Conservation (phyloP, 2,329 filamentous ascomycete species). For the Penicillium aurantiogriseum region DNA sequence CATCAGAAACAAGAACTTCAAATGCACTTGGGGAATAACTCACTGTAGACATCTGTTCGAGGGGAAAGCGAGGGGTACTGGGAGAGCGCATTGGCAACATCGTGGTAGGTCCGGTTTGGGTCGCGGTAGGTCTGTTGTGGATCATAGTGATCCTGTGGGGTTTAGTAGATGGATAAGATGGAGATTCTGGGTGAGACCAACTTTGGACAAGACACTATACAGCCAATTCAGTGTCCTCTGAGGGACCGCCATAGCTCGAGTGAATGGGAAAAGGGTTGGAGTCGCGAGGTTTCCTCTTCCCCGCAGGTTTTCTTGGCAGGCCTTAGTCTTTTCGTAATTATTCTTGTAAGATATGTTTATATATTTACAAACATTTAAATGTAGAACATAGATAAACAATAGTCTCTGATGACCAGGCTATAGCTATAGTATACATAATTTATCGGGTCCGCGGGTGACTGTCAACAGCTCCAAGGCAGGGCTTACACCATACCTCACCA, state of each 20-base stretch:
- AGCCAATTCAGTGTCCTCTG: slow-evolving; percentile 94
- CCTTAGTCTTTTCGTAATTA: not conserved
- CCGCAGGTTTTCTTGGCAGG: slow-evolving; percentile 14
- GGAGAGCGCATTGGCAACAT: slow-evolving; percentile 78
- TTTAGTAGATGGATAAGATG: slow-evolving; percentile 1
- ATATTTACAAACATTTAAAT: not conserved
- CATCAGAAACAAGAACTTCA: slow-evolving; percentile 19
- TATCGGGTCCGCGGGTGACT: not conserved
- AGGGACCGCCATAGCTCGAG: slow-evolving; percentile 59
- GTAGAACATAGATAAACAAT: not conserved
- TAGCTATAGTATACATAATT: not conserved
- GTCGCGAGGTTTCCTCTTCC: slow-evolving; percentile 6
- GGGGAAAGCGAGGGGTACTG: slow-evolving; percentile 77
- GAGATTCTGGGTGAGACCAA: slow-evolving; percentile 36
- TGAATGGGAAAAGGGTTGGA: slow-evolving; percentile 5
- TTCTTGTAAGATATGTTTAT: not conserved
- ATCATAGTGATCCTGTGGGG: slow-evolving; percentile 37
- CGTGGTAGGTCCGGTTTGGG: slow-evolving; percentile 87
- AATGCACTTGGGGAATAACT: slow-evolving; percentile 31
- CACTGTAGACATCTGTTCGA: slow-evolving; percentile 94
- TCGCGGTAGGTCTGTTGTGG: slow-evolving; percentile 80
- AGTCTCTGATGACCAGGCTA: not conserved
- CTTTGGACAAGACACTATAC: slow-evolving; percentile 81
- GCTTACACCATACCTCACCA: not conserved
- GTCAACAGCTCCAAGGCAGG: too few species aligned